Evolutionary conservation across 2,329 filamentous ascomycete genomes (phyloP), one percentile per base, ranked within the genome.

Genomic region (Immersiporthe knoxdaviesiana): DNA sequence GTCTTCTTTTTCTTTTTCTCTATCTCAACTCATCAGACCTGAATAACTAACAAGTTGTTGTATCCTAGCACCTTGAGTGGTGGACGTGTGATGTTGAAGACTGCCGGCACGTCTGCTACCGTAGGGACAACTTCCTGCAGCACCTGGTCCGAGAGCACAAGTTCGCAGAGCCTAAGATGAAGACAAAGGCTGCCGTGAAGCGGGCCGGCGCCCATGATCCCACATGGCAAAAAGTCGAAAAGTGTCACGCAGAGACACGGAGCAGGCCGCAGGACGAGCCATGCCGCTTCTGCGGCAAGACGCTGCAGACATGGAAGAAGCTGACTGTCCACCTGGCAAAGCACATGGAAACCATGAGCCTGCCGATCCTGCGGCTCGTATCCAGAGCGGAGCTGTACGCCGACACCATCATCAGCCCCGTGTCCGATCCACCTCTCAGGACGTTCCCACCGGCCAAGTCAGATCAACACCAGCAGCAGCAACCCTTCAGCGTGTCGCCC

Each of bases 131-230:
- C 75, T 97, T 97, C 77, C 84, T 97, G 35, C 93, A 97, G 79
- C 94, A 97, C 81, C 87, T 97, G 27, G 92, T 97, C 14, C 91
- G 94, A 65, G 94, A 97, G 78, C 94, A 97, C 81, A 97, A 97
- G 78, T 90, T 93, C 76, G 82, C 85, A 1, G 93, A 97, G 75
- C 94, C 93, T 27, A 94, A 92, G 79, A 82, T 90, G 71, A 95
- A 95, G 81, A 90, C 88, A 7, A 93, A 91, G 77, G 87, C 87
- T 2, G 85, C 88, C 18, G 86, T 89, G 74, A 91, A 90, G 78
- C 87, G 87, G 71, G 82, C 85, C 54, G 82, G 84, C 21, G 81
- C 81, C 1, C 74, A 83, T 65, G 91, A 93, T 71, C 85, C 86
- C 41, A 90, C 94, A 0, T 96, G 91, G 92, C 82, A 86, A 61